Conservation (phyloP, 768 basidiomycete genomes). For the Naganishia randhawae region DNA sequence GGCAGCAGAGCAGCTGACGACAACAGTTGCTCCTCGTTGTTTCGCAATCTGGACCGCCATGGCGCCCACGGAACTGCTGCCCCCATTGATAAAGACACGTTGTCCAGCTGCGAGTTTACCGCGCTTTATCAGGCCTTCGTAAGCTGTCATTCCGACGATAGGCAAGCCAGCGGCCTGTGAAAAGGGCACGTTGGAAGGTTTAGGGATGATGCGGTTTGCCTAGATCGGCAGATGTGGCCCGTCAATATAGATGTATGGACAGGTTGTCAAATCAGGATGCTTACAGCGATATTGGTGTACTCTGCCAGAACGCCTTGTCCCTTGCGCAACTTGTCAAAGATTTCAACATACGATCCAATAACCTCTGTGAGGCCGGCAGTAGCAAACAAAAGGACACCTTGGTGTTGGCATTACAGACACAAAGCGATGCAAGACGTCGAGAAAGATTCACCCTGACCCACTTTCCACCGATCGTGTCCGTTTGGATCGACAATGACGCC, state of each 20-base stretch:
- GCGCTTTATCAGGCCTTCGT: conserved; percentile 55
- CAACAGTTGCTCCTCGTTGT: conserved; percentile 59
- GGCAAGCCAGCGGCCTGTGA: conserved; percentile 62
- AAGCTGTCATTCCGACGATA: conserved; percentile 60
- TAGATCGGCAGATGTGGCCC: not conserved
- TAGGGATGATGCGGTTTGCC: conserved; percentile 44
- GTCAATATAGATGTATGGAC: not conserved
- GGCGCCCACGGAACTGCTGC: conserved; percentile 64
- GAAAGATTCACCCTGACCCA: conserved; percentile 59
- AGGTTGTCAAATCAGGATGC: not conserved
- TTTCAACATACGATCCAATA: not conserved
- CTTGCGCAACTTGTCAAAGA: conserved; percentile 16
- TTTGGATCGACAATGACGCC: conserved; percentile 62
- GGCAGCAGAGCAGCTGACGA: conserved; percentile 59
- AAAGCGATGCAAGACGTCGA: not conserved
- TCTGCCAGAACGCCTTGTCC: conserved; percentile 27
- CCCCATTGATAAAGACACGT: conserved; percentile 66
- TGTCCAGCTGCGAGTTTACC: conserved; percentile 58
- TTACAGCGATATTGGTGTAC: conserved; percentile 31
- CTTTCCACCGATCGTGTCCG: conserved; percentile 54
- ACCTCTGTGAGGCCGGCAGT: conserved; percentile 8
- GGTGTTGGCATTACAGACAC: not conserved
- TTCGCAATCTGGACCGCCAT: conserved; percentile 70
- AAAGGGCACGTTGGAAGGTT: conserved; percentile 58
- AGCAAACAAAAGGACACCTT: not conserved